Conservation (phyloP, 2,329 filamentous ascomycete genomes). For the Pseudogymnoascus sp. region DNA sequence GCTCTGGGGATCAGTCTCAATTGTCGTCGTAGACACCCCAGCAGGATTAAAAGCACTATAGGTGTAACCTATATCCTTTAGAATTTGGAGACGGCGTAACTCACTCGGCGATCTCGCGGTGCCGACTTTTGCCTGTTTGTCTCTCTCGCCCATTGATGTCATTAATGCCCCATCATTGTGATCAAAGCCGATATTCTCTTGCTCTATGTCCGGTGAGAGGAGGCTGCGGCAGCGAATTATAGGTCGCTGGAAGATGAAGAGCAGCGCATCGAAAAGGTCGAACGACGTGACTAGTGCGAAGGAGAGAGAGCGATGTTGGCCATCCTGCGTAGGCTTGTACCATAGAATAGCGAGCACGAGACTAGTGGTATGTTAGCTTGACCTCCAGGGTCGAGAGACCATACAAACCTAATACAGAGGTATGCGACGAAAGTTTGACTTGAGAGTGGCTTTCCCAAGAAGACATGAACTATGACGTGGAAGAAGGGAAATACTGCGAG, state of each 20-base stretch:
- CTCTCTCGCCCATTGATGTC: background rate
- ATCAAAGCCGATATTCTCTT: background rate
- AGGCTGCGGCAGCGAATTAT: conserved; percentile 9
- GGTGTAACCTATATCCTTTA: background rate
- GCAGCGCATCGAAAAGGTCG: conserved; percentile 12
- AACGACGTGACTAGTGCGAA: conserved; percentile 13
- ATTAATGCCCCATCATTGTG: background rate
- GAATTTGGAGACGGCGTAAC: background rate
- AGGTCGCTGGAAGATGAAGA: conserved; percentile 13
- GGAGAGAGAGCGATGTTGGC: conserved; percentile 8
- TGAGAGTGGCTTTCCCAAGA: conserved; percentile 7
- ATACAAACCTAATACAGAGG: conserved; percentile 12
- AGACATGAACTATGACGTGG: conserved; percentile 10
- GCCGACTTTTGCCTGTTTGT: background rate
- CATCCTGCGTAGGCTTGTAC: conserved; percentile 13
- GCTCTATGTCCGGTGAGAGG: background rate
- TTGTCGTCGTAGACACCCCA: background rate
- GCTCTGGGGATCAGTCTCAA: background rate
- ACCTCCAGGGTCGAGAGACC: background rate
- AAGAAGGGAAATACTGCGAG: conserved; percentile 7
- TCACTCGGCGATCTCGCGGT: background rate
- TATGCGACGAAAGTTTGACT: conserved; percentile 8
- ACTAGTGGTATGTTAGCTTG: background rate
- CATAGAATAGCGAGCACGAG: conserved; percentile 13
- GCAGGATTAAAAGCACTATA: background rate